Evolutionary conservation across 2,329 filamentous ascomycete species (phyloP).

Genomic region (Fusarium pseudonygamai): DNA sequence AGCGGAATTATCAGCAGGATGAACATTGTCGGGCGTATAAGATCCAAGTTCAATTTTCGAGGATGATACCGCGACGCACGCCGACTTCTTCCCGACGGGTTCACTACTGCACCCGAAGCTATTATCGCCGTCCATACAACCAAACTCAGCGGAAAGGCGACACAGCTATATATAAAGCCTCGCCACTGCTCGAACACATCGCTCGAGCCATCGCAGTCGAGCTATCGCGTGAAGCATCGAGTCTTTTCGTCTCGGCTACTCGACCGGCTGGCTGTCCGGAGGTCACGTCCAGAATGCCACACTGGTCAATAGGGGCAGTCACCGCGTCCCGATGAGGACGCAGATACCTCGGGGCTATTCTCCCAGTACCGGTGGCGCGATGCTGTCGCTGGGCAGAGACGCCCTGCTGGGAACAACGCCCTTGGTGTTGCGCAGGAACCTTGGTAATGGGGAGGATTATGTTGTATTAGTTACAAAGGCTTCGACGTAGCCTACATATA

Average conservation of each 20-base stretch:
- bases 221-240: background rate
- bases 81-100: rapidly evolving
- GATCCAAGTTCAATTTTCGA: rapidly evolving
- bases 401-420: background rate
- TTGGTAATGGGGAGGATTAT: background rate
- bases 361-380: background rate
- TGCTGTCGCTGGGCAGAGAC: background rate
- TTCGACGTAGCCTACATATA: background rate
- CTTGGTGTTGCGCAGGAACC: background rate
- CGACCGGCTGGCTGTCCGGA: background rate
- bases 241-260: background rate
- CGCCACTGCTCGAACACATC: too few species aligned
- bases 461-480: background rate
- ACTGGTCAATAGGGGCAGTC: rapidly evolving
- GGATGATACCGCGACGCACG: background rate
- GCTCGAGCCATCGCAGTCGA: too few species aligned
- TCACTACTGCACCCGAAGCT: background rate
- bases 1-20: background rate
- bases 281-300: background rate
- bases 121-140: too few species aligned
- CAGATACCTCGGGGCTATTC: rapidly evolving
- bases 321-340: background rate
- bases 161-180: background rate
- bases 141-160: background rate
- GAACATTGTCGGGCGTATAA: rapidly evolving